A percentile compares a stretch with the other conserved stretches of the same genome.
Conservation (phyloP, 2,329 filamentous ascomycete genomes). For the Calonectria hongkongensis region DNA sequence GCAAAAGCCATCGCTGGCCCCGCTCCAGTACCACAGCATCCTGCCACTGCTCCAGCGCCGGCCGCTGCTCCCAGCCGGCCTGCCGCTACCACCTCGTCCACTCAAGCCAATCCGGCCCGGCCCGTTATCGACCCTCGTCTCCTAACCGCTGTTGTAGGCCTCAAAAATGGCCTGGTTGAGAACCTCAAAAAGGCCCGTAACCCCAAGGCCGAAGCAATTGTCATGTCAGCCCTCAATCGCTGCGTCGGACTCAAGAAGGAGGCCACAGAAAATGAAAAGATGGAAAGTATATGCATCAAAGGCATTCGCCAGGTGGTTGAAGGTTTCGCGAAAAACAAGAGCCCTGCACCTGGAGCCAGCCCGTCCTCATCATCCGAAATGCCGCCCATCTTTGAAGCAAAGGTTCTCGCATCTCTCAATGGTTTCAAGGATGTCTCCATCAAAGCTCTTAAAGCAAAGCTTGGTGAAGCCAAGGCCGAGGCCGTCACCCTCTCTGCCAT, state of each 20-base stretch:
- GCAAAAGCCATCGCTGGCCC: slow-evolving; percentile 49
- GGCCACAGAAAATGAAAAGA: slow-evolving; percentile 65
- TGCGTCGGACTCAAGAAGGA: slow-evolving; percentile 68
- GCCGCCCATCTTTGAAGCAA: slow-evolving; percentile 61
- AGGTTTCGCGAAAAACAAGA: slow-evolving; percentile 64
- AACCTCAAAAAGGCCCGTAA: slow-evolving; percentile 66
- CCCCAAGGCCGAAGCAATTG: slow-evolving; percentile 67
- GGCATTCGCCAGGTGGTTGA: slow-evolving; percentile 65
- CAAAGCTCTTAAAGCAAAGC: slow-evolving; percentile 63
- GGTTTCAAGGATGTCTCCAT: slow-evolving; percentile 68
- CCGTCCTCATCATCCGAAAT: slow-evolving; percentile 53
- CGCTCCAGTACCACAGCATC: slow-evolving; percentile 42
- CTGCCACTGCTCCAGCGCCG: slow-evolving; percentile 46
- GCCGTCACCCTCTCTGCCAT: slow-evolving; percentile 70
- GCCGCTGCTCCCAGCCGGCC: slow-evolving; percentile 49
- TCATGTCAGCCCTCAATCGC: slow-evolving; percentile 72
- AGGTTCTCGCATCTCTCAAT: slow-evolving; percentile 64
- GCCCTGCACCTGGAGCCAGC: slow-evolving; percentile 57
- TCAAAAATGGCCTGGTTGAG: slow-evolving; percentile 68
- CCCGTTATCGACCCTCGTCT: slow-evolving; percentile 67
- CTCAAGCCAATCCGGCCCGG: slow-evolving; percentile 53
- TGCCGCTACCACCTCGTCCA: slow-evolving; percentile 49
- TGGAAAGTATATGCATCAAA: slow-evolving; percentile 69
- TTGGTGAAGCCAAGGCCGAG: slow-evolving; percentile 66
- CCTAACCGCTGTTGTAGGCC: slow-evolving; percentile 64